Evolutionary conservation across 2,329 filamentous ascomycete genomes (phyloP).

Genomic region (Xylaria sp.): DNA sequence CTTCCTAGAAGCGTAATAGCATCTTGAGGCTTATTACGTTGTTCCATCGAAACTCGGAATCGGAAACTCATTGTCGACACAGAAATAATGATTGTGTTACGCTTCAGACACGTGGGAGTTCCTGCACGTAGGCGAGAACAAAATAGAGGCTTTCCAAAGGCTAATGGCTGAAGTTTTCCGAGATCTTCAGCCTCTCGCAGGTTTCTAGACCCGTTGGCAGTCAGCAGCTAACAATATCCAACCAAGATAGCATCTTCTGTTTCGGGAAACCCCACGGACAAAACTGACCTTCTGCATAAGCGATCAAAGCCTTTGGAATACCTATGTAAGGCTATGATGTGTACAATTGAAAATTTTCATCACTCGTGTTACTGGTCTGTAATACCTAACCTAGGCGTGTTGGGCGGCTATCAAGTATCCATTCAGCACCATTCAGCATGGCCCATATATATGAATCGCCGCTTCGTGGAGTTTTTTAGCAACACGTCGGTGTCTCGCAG

Average conservation of each 20-base stretch:
- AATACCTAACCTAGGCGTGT: slow-evolving; percentile 37
- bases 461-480: slow-evolving; percentile 38
- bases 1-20: slow-evolving; percentile 21
- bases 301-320: not conserved
- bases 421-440: slow-evolving; percentile 29
- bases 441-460: slow-evolving; percentile 36
- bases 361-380: slow-evolving; percentile 25
- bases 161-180: too few species aligned
- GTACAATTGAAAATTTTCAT: slow-evolving; percentile 34
- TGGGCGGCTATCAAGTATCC: slow-evolving; percentile 44
- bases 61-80: too few species aligned
- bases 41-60: too few species aligned
- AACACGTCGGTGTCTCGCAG: slow-evolving; percentile 43
- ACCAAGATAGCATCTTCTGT: not conserved
- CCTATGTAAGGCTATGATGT: not conserved
- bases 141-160: not conserved
- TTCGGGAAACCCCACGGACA: slow-evolving; percentile 3
- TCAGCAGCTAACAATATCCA: too few species aligned
- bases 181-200: too few species aligned
- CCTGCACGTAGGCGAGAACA: not conserved
- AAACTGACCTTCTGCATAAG: not conserved
- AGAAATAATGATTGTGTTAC: slow-evolving; percentile 4
- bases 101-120: slow-evolving; percentile 3
- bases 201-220: too few species aligned
- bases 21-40: too few species aligned